Evolutionary conservation across 805 yeast species (phyloP).

Genomic region (Yamadazyma takamatsuzukensis): DNA sequence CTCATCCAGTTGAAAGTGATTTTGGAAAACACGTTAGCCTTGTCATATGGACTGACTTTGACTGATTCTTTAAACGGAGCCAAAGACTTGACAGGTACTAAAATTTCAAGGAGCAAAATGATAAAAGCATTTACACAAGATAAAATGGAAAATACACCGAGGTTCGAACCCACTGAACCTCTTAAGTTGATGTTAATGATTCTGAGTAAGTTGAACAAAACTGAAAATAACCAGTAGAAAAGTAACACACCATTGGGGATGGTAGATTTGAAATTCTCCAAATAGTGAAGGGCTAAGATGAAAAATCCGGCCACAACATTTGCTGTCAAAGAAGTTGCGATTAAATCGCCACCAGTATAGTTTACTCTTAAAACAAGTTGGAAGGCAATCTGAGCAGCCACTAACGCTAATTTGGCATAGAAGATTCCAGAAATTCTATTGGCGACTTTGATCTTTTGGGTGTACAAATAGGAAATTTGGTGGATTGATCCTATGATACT

Average conservation of each 20-base stretch:
- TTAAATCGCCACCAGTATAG: conserved; percentile 18
- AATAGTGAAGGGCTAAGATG: conserved; percentile 56
- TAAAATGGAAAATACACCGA: conserved; percentile 25
- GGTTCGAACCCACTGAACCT: conserved; percentile 15
- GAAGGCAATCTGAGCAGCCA: conserved; percentile 35
- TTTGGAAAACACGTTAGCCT: conserved; percentile 68
- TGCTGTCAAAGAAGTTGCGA: conserved; percentile 20
- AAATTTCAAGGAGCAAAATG: conserved; percentile 42
- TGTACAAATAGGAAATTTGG: conserved; percentile 31
- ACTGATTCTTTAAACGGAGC: conserved; percentile 15
- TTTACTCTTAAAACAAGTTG: conserved; percentile 19
- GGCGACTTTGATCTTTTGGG: conserved; percentile 18
- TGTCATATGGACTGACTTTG: conserved; percentile 42
- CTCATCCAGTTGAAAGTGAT: conserved; percentile 92
- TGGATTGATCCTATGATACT: conserved; percentile 42
- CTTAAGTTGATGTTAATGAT: conserved; percentile 40
- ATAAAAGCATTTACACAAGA: conserved; percentile 37
- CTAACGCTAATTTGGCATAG: conserved; percentile 39
- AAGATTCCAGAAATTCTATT: conserved; percentile 37
- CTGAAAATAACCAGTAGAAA: conserved; percentile 68
- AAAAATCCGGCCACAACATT: conserved; percentile 45
- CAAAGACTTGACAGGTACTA: conserved; percentile 31
- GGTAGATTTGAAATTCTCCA: conserved; percentile 65
- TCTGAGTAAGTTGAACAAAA: conserved; percentile 46
- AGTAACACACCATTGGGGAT: conserved; percentile 68